These are phyloP conservation scores for Funneliformis geosporum DNA, from an alignment of 192 early-diverging fungal genomes.

Conservation along the genomic window DNA sequence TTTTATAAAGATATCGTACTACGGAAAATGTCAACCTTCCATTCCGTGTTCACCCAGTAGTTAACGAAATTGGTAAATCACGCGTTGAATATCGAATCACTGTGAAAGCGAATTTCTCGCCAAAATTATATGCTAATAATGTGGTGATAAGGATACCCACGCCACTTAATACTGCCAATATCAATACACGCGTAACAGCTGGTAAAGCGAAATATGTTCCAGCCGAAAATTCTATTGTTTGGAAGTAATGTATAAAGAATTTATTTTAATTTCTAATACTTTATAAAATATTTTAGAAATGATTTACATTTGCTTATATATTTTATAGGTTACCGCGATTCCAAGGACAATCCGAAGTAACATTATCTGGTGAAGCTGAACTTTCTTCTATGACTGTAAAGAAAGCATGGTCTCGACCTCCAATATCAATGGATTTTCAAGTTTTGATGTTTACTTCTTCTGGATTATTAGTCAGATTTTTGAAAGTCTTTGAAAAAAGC, in stretches of 20 bases:
- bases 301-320: conserved; percentile 27
- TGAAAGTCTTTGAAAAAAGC: conserved; percentile 97
- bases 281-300: neutral
- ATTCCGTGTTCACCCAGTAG: conserved; percentile 92
- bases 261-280: too few species aligned
- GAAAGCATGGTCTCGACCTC: conserved; percentile 91
- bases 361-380: conserved; percentile 80
- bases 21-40: conserved; percentile 96
- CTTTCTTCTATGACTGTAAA: conserved; percentile 82
- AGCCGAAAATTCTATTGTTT: conserved; percentile 89
- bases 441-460: conserved; percentile 97
- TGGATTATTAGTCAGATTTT: conserved; percentile 91
- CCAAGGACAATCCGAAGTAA: conserved; percentile 87
- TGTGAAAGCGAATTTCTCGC: conserved; percentile 86
- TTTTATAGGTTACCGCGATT: conserved; percentile 78
- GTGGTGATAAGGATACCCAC: conserved; percentile 88
- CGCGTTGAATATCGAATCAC: conserved; percentile 89
- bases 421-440: conserved; percentile 92
- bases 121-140: conserved; percentile 88
- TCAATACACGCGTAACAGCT: conserved; percentile 72
- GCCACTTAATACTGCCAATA: conserved; percentile 84
- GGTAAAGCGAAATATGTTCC: conserved; percentile 97
- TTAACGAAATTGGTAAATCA: conserved; percentile 79
- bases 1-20: conserved; percentile 70
- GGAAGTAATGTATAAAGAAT: conserved; percentile 80